These are phyloP conservation scores for Rhizopogon vulgaris DNA, from an alignment of 768 basidiomycete species.

Conservation along the genomic window DNA sequence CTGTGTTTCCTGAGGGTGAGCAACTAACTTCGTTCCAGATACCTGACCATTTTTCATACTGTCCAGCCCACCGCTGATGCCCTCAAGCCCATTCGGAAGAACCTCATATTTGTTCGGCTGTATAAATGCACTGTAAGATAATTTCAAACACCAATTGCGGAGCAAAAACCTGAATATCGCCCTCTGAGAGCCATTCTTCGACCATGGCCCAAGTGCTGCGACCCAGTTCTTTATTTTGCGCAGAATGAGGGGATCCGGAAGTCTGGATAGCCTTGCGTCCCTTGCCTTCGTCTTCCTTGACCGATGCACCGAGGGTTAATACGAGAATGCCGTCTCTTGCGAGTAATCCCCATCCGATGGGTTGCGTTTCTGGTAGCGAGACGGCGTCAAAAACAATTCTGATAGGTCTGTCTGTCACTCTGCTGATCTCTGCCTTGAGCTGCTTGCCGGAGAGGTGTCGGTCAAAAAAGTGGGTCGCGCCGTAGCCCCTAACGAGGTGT, in stretches of 20 bases:
- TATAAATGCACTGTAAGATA: slow-evolving; percentile 1
- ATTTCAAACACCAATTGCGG: neutral
- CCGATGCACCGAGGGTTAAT: slow-evolving; percentile 15
- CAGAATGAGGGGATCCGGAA: slow-evolving; percentile 16
- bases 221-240: slow-evolving; percentile 13
- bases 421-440: slow-evolving; percentile 16
- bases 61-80: slow-evolving; percentile 30
- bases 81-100: slow-evolving; percentile 33
- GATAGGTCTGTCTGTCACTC: slow-evolving; percentile 20
- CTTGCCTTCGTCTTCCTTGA: slow-evolving; percentile 19
- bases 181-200: slow-evolving; percentile 19
- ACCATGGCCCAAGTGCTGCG: slow-evolving; percentile 14
- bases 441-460: slow-evolving; percentile 15
- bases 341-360: slow-evolving; percentile 25
- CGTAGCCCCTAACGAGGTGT: slow-evolving; percentile 26
- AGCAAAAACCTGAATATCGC: slow-evolving; percentile 17
- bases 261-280: slow-evolving; percentile 16
- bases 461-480: slow-evolving; percentile 37
- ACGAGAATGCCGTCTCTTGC: slow-evolving; percentile 28
- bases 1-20: slow-evolving; percentile 33
- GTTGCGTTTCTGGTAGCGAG: slow-evolving; percentile 28
- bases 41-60: slow-evolving; percentile 30
- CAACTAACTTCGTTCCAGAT: slow-evolving; percentile 39
- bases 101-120: slow-evolving; percentile 36
- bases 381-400: slow-evolving; percentile 26